Evolutionary conservation across 177 flowering plant species (phyloP), one percentile per base, ranked within the genome.

Genomic region (Tripterygium wilfordii): DNA sequence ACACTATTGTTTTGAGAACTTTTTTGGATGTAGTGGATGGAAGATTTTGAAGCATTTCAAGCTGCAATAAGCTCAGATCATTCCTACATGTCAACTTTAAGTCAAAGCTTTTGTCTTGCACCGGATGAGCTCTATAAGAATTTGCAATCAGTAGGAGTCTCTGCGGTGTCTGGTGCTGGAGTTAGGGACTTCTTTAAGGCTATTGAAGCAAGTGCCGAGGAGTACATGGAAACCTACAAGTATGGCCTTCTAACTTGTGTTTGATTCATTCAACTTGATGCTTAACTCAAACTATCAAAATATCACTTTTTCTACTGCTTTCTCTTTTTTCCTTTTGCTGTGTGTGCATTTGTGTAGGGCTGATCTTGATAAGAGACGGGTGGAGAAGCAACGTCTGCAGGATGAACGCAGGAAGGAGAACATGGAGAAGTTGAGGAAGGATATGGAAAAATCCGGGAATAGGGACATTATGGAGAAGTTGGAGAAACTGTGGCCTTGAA

Each of bases 211-310:
- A 83, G 96, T 65, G 80, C 91, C 17, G 78, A 77, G 24, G 98
- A 92, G 57, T 92, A 69, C 80, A 82, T 88, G 96, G 88, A 78
- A 44, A 88, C 53, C 38, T 86, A 88, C 58, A 92, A 78, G 96
- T 92, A 75, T 28, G 16, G 14, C 33, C 54, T 39, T n/a, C 54
- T 39, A 8, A 41, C 46, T 48, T 42, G 4, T 13, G 13, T 26
- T 24, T 3, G 32, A n/a, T 39, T 35, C 2, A 4, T 27, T 23
- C 36, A 15, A 10, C 20, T 8, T 18, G 24, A 42, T 22, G 17
- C 21, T 31, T 31, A 3, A 14, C n/a, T 22, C 45, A 23, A 7
- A 8, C 44, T 42, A 18, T 3, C 19, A 20, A 12, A 3, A 27
- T 25, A n/a, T 39, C 27, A 4, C 8, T 27, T 23, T 29, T 10